Base-by-base conservation (phyloP, 2,329 filamentous ascomycete species). In the Fusarium citri region DNA sequence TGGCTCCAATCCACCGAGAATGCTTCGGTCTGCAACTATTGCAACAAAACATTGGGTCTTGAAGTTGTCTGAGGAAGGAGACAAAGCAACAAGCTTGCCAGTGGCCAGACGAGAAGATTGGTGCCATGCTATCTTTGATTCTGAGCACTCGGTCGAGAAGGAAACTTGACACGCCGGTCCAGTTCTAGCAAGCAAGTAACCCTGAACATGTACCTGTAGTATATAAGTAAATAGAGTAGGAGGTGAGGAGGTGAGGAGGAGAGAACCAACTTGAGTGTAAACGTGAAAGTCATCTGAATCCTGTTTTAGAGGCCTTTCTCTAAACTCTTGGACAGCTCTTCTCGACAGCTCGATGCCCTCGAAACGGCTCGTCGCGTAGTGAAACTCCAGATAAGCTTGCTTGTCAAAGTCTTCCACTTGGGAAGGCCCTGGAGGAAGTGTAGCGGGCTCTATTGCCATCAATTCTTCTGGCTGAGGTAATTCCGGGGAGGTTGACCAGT, bases 331-430 rank as follows among this genome's bases (percentile, higher is more conserved):
- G 2, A 97, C 85, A 0, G 92, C 89, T 66, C 88, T 85, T 9
- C 94, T 87, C 1, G 97, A 83, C 2, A 90, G 86, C 15, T 91
- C 87, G 5, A 92, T 82, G 0, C 89, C 87, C 75, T 97, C 94
- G 74, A 94, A 92, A 5, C 94, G 86, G 10, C 94, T 83, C 3
- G 97, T 85, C 5, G 88, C 83, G 75, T 96, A 97, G 51, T 97
- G 92, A 0, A 88, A 86, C 31, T 88, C 82, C 0, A 97, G 82
- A 61, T 97, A 97, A 0, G 85, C 82, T 7, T 68, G 48, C 22
- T 77, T 78, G 3, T 68, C 60, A 2, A 34, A 26, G 0, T 41
- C 9, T 1, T 51, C 41, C 3, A 26, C 26, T 5, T 57, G 30
- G 5, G 55, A 41, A 2, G 43, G 54, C 3, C 59, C 41, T 7